Conservation (phyloP, 768 basidiomycete species). For the Leccinum rimulosum region DNA sequence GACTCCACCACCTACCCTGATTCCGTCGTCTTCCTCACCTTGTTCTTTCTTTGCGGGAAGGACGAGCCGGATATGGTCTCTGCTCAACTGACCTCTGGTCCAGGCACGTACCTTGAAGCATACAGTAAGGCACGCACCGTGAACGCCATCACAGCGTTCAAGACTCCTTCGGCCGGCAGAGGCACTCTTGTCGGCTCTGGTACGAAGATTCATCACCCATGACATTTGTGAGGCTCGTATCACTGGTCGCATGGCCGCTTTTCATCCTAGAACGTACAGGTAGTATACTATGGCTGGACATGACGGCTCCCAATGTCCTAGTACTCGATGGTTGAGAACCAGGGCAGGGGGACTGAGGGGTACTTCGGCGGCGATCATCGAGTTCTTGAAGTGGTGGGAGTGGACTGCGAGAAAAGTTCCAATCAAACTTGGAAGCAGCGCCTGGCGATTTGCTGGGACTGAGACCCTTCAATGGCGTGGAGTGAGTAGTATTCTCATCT, state of each 20-base stretch:
- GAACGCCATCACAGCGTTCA: slow-evolving; percentile 67
- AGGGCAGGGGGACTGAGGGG: slow-evolving; percentile 24
- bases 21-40: slow-evolving; percentile 73
- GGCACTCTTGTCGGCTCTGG: slow-evolving; percentile 48
- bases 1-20: slow-evolving; percentile 78
- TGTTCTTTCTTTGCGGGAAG: slow-evolving; percentile 72
- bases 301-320: slow-evolving; percentile 18
- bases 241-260: slow-evolving; percentile 16
- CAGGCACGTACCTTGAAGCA: slow-evolving; percentile 63
- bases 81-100: background rate
- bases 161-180: slow-evolving; percentile 60
- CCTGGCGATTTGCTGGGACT: slow-evolving; percentile 22
- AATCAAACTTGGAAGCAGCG: slow-evolving; percentile 34
- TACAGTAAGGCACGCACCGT: slow-evolving; percentile 69
- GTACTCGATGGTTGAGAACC: slow-evolving; percentile 25
- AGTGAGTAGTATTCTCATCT: background rate
- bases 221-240: slow-evolving; percentile 23
- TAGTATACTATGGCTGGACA: slow-evolving; percentile 37
- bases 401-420: slow-evolving; percentile 38
- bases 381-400: slow-evolving; percentile 40
- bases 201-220: slow-evolving; percentile 22
- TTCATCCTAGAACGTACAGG: slow-evolving; percentile 43
- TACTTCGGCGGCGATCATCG: slow-evolving; percentile 23
- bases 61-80: background rate
- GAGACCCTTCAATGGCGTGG: background rate